A percentile compares a stretch with the other conserved stretches of the same genome.
Conservation (phyloP, 1,139 yeast species). For the Schwanniomyces etchellsii region DNA sequence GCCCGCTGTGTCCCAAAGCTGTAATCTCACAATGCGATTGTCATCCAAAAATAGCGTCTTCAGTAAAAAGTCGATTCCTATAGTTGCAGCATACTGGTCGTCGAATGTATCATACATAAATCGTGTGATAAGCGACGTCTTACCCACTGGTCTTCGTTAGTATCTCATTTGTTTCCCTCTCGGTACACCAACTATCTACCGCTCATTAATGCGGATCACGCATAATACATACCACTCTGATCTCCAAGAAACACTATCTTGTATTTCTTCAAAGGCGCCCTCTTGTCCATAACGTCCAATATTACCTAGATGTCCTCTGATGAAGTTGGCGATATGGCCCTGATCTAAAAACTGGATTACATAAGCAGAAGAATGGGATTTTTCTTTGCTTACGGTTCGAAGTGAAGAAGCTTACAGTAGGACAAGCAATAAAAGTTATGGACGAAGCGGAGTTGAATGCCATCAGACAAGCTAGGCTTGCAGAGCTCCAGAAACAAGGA, state of each 20-base stretch:
- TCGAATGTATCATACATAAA: constrained; percentile 99
- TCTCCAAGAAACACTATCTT: constrained; percentile 97
- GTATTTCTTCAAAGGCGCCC: constrained; percentile 50
- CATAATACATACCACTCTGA: constrained; percentile 60
- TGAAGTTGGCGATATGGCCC: no score
- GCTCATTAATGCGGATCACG: not conserved
- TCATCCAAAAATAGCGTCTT: constrained; percentile 65
- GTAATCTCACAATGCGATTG: constrained; percentile 45
- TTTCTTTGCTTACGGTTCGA: no score
- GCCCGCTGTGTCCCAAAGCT: constrained; percentile 59
- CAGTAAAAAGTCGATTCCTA: constrained; percentile 91
- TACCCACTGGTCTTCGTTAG: constrained; percentile 53
- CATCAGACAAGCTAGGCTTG: constrained; percentile 80
- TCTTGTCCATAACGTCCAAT: constrained; percentile 4
- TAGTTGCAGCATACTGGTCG: constrained; percentile 91
- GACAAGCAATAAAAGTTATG: constrained; percentile 27
- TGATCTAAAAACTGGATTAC: no score
- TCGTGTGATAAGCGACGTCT: constrained; percentile 89
- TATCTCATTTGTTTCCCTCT: not conserved
- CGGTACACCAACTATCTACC: not conserved
- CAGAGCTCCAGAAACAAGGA: constrained; percentile 64
- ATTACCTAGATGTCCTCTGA: no score
- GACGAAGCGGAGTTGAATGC: constrained; percentile 84
- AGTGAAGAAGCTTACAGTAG: no score
- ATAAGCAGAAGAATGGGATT: no score